Base-by-base conservation (phyloP, 805 yeast species). In the Nakazawaea molendinolei region DNA sequence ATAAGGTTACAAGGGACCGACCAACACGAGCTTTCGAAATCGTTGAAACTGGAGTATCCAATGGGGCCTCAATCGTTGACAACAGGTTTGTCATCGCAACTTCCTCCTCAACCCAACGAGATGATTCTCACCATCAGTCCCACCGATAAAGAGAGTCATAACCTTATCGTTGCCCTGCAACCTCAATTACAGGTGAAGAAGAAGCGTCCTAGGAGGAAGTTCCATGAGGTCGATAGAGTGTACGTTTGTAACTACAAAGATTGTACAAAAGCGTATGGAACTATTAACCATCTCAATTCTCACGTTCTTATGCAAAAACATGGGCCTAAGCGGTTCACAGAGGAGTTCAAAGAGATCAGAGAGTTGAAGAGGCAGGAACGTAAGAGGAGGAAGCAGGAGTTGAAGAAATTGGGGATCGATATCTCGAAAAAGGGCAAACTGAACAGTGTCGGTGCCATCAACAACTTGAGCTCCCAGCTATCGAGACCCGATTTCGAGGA, bases 231-330 rank as follows among this genome's bases (percentile, higher is more conserved):
- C 47, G 76, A 71, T 41, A 61, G 81, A 31, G 45, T 72, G 4
- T 74, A 74, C 50, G 58, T 55, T 16, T 74, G 81, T 50, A 70
- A 60, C 35, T 65, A 49, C 44, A 53, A 55, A 18, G 60, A 59
- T 8, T 75, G 81, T 41, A 53, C 59, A 6, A 75, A 75, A 52
- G 69, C 72, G 7, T 74, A 74, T 46, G 81, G 81, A 10, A 75
- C 81, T 4, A 58, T 74, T 27, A 74, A 75, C 48, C 81, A 74
- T 49, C 53, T 74, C 23, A 74, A 74, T 45, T 74, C 78, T 10
- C 81, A 74, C 47, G 69, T 74, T 24, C 47, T 61, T 1, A 59
- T 69, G 43, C 78, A 75, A 40, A 60, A 58, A 12, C 81, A 74
- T 49, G 81, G 81, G 8, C 53, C 58, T 14, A 74, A 71, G 49